A percentile compares a stretch with the other conserved stretches of the same genome.
Evolutionary conservation across 768 basidiomycete genomes (phyloP).

Genomic region (Suillus subluteus): DNA sequence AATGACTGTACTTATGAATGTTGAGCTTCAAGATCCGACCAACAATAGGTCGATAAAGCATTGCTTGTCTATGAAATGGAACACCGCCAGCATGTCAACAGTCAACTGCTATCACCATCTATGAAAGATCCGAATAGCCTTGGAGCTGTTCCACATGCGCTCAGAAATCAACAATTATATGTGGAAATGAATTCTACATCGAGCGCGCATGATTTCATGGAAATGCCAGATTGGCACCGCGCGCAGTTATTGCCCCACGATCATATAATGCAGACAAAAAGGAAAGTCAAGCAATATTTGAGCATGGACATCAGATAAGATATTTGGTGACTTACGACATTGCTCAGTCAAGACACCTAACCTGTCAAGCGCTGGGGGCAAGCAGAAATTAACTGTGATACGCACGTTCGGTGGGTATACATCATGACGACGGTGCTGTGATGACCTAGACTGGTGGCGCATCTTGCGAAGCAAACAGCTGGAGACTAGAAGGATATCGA

Average conservation of each 20-base stretch:
- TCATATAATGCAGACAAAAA: neutral
- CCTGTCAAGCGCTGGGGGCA: neutral
- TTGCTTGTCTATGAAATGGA: neutral
- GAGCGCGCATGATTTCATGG: neutral
- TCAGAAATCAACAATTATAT: neutral
- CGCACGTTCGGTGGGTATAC: neutral
- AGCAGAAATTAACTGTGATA: neutral
- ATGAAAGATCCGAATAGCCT: constrained; percentile 6
- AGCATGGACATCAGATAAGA: neutral
- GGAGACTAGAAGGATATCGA: constrained; percentile 1
- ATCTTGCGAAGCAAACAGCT: neutral
- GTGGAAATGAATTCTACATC: neutral
- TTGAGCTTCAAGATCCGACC: neutral
- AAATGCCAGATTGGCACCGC: neutral
- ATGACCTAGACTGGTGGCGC: neutral
- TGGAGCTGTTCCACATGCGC: constrained; percentile 3
- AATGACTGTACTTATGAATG: neutral
- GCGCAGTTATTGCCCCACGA: neutral
- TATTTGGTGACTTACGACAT: neutral
- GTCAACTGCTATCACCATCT: neutral
- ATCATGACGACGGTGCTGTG: neutral
- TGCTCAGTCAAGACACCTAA: neutral
- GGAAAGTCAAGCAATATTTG: neutral
- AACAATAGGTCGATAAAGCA: neutral
- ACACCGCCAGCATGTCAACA: neutral